Base-by-base conservation (phyloP, 257 asterid species). In the Solanum bulbocastanum region DNA sequence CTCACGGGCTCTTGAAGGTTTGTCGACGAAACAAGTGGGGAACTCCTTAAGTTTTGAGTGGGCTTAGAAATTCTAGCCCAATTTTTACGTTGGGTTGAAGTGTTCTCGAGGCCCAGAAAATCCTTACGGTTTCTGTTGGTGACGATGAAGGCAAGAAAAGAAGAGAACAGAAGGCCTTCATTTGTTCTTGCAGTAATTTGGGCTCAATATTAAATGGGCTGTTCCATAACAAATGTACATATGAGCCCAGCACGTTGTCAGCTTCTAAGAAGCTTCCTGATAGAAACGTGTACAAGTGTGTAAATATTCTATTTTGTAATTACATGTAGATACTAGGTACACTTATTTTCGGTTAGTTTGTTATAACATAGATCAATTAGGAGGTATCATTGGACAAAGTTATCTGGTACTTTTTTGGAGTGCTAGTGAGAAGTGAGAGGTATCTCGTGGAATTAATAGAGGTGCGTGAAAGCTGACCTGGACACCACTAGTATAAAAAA, bases 371-470 rank as follows among this genome's bases (percentile, higher is more conserved):
- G 69, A 60, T 60, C 69, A 23, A 60, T 9, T 2, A 60, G 69
- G 69, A 60, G 27, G n/a, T 60, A 12, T 60, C 22, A 52, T 52
- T 52, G 0, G 60, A 52, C 9, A 52, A 52, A 16, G 9, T 49
- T 15, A 15, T 14, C 5, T 49, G 22, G 8, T 49, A 15, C 22
- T 16, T 14, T 0, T 49, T 49, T 49, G 20, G 22, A 2, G 22
- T 14, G 22, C 7, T 1, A 49, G 22, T 5, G 22, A 15, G 8
- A 49, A 15, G 22, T 15, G 20, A 1, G 6, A 49, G 8, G 58
- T 52, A 52, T 16, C 0, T 0, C 9, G 60, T 52, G 9, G 1
- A 49, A 49, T 5, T 5, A 49, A 6, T 49, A 0, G 3, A 49
- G 23, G 9, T 16, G 23, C 1, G 3, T 2, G 9, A 49, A 16